A percentile compares a stretch with the other conserved stretches of the same genome.
Conservation (phyloP, 164 flowering plant species). For the Aristolochia fimbriata region DNA sequence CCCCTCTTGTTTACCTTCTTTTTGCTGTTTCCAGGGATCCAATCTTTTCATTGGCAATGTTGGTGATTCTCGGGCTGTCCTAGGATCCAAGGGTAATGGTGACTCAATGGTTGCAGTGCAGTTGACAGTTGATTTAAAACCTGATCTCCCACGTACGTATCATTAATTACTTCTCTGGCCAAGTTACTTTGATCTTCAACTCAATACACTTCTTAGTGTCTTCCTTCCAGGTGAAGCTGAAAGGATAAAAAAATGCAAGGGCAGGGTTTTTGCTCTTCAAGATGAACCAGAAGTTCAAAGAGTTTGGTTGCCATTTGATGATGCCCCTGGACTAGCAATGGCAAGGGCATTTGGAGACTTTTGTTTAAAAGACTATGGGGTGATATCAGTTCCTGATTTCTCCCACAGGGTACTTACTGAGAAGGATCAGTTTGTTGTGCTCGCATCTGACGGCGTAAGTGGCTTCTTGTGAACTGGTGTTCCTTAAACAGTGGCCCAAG, state of each 20-base stretch:
- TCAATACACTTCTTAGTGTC: background rate
- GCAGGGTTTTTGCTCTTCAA: constrained; percentile 92
- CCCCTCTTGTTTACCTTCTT: background rate
- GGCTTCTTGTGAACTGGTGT: no score
- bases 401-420: constrained; percentile 69
- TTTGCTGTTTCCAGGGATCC: constrained; percentile 42
- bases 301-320: constrained; percentile 83
- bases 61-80: constrained; percentile 92
- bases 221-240: constrained; percentile 72
- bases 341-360: constrained; percentile 99
- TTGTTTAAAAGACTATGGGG: constrained; percentile 91
- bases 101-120: constrained; percentile 65
- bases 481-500: no score
- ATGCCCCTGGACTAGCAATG: constrained; percentile 96
- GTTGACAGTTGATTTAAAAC: constrained; percentile 80
- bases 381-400: constrained; percentile 81
- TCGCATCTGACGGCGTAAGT: constrained; percentile 96
- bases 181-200: background rate
- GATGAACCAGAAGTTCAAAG: constrained; percentile 92
- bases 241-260: constrained; percentile 82
- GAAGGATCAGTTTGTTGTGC: constrained; percentile 74
- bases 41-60: constrained; percentile 80
- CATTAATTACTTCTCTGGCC: background rate
- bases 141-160: constrained; percentile 78
- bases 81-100: constrained; percentile 61